A percentile compares a stretch with the other conserved stretches of the same genome.
These are phyloP conservation scores for Sindora glabra DNA, from an alignment of 306 rosid species.

Conservation along the genomic window DNA sequence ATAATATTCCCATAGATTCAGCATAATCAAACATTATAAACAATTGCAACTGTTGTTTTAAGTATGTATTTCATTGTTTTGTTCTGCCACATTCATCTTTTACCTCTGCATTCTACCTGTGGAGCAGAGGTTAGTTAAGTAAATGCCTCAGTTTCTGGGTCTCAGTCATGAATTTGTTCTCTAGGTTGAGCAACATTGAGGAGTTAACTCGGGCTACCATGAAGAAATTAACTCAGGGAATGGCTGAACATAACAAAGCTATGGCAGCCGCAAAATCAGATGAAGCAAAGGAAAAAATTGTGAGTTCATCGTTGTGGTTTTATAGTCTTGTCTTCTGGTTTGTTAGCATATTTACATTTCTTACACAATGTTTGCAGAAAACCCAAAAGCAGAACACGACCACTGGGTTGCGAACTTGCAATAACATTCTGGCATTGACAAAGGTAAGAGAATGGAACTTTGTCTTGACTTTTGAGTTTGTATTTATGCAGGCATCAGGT, in stretches of 20 bases:
- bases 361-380: constrained; percentile 46
- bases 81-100: too few species aligned
- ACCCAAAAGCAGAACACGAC: constrained; percentile 88
- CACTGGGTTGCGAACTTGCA: constrained; percentile 90
- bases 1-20: background rate
- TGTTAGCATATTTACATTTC: background rate
- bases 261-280: constrained; percentile 93
- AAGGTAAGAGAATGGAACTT: constrained; percentile 65
- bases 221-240: constrained; percentile 95
- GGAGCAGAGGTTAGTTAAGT: too few species aligned
- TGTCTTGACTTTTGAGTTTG: too few species aligned
- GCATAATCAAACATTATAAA: background rate
- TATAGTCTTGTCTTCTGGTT: background rate
- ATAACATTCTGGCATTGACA: constrained; percentile 82
- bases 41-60: background rate
- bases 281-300: constrained; percentile 78
- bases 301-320: constrained; percentile 34
- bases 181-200: constrained; percentile 76
- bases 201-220: constrained; percentile 87
- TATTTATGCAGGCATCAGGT: too few species aligned
- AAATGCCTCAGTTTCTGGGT: background rate
- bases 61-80: background rate
- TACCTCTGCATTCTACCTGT: too few species aligned
- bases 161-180: background rate
- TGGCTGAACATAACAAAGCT: constrained; percentile 87